These are phyloP conservation scores for Cicer judaicum DNA, from an alignment of 306 rosid species.

Conservation along the genomic window DNA sequence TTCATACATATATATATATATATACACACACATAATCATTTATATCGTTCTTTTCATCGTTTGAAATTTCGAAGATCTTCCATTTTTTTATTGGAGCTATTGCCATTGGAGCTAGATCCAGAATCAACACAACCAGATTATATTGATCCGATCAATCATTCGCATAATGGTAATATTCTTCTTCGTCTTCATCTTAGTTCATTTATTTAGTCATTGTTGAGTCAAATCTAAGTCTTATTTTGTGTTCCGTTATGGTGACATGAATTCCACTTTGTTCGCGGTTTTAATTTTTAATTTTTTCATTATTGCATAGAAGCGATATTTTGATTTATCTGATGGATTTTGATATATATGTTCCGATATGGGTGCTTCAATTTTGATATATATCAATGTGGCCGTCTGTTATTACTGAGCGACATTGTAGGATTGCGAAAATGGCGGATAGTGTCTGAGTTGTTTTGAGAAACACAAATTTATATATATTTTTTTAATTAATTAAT, in stretches of 20 bases:
- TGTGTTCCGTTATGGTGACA: background rate
- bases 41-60: background rate
- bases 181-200: background rate
- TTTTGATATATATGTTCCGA: slow-evolving; percentile 39
- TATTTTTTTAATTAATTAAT: slow-evolving; percentile 22
- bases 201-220: background rate
- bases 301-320: slow-evolving; percentile 47
- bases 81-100: slow-evolving; percentile 47
- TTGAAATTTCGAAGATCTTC: slow-evolving; percentile 49
- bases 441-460: slow-evolving; percentile 39
- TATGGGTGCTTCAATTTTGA: slow-evolving; percentile 26
- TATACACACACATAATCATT: background rate
- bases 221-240: slow-evolving; percentile 48
- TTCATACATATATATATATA: background rate
- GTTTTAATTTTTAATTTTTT: slow-evolving; percentile 37
- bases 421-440: slow-evolving; percentile 36
- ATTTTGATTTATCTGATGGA: slow-evolving; percentile 29
- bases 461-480: slow-evolving; percentile 16
- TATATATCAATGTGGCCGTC: slow-evolving; percentile 35
- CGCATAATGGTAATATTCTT: slow-evolving; percentile 64
- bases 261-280: slow-evolving; percentile 1
- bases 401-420: slow-evolving; percentile 37
- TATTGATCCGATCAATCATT: slow-evolving; percentile 69
- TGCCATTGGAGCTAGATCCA: slow-evolving; percentile 66
- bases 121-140: slow-evolving; percentile 46